Conservation (phyloP, 2,329 filamentous ascomycete species). For the Cladosporium sp. region DNA sequence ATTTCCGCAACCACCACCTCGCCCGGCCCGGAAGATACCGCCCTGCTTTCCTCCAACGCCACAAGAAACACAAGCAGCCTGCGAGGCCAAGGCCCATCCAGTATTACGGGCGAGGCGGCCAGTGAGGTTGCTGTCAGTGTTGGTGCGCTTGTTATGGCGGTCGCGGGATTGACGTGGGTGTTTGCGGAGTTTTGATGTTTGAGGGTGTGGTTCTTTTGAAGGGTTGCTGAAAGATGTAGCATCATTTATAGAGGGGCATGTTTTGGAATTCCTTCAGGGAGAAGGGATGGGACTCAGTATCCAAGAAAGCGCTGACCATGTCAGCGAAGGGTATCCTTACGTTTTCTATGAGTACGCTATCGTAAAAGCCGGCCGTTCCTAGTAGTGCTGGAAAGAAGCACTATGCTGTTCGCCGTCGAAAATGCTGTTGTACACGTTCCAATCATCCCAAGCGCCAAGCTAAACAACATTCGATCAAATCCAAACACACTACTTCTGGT, state of each 20-base stretch:
- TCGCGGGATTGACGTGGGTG: constrained; percentile 3
- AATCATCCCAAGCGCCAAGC: constrained; percentile 12
- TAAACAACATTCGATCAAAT: constrained; percentile 1
- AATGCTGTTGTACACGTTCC: constrained; percentile 9
- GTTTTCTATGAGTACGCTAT: not conserved
- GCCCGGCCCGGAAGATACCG: not conserved
- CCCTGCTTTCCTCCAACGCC: not conserved
- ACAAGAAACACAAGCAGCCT: constrained; percentile 1
- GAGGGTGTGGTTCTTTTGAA: not conserved
- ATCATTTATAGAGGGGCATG: not conserved
- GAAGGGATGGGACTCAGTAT: not conserved
- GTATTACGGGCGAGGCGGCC: not conserved
- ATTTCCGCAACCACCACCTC: constrained; percentile 6
- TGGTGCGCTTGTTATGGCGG: not conserved
- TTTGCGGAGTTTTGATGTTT: constrained; percentile 12
- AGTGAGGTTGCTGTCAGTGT: constrained; percentile 3
- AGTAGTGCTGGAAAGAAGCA: not conserved
- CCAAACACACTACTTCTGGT: constrained; percentile 31
- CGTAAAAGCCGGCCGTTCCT: not conserved
- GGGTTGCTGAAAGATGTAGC: not conserved
- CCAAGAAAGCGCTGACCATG: not conserved
- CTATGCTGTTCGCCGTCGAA: not conserved
- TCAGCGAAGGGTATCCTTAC: constrained; percentile 11
- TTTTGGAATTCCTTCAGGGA: not conserved
- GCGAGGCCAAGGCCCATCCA: not conserved